A percentile compares a stretch with the other conserved stretches of the same genome.
Evolutionary conservation across 129 eudicot species (phyloP).

Genomic region (Flaveria ramosissima): DNA sequence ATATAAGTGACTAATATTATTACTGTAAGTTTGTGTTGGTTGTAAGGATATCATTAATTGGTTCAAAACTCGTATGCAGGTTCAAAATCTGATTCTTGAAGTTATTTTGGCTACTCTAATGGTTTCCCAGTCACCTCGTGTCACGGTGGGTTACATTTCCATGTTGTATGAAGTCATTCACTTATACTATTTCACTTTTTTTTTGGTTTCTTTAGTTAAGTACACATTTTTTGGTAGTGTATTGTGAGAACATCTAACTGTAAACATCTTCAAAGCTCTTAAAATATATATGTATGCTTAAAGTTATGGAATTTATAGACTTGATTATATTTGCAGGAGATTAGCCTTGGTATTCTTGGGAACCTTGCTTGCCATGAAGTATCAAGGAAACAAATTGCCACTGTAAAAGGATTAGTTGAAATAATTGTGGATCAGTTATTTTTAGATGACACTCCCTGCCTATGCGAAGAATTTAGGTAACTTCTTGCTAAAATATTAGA

Average conservation of each 20-base stretch:
- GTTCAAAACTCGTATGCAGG: conserved; percentile 44
- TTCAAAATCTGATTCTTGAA: conserved; percentile 77
- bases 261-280: neutral
- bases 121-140: conserved; percentile 69
- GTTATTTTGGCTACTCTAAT: conserved; percentile 78
- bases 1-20: neutral
- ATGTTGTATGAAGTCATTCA: neutral
- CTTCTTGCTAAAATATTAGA: neutral
- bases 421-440: conserved; percentile 69
- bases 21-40: neutral
- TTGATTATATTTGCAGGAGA: conserved; percentile 53
- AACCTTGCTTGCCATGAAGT: conserved; percentile 93
- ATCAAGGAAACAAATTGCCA: conserved; percentile 49
- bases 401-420: conserved; percentile 61
- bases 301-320: neutral
- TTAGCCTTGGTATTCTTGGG: conserved; percentile 89
- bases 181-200: neutral
- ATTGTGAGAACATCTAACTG: conserved; percentile 4
- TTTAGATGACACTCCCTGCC: conserved; percentile 76
- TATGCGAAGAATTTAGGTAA: conserved; percentile 85
- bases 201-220: neutral
- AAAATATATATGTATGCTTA: neutral
- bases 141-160: conserved; percentile 52
- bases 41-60: neutral
- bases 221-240: neutral